phyloP scores from a whole-genome alignment of 345 rosid species.

The Salix suchowensis region DNA sequence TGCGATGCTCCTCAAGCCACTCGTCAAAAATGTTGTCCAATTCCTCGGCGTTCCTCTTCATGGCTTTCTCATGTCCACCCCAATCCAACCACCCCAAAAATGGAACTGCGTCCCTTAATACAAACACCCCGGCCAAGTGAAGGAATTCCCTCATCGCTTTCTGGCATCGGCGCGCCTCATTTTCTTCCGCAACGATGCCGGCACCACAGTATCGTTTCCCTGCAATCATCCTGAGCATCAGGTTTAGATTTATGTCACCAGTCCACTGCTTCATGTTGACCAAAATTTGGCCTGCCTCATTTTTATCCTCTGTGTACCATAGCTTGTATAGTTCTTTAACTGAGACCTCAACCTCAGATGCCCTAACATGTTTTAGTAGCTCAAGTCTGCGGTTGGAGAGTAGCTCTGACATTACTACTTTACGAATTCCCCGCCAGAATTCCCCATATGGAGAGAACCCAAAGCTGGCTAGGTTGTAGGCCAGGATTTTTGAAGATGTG shows the following conservation, averaged over 20 bases:
- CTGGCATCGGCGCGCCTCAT: constrained; percentile 13
- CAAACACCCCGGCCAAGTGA: constrained; percentile 2
- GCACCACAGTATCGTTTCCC: constrained; percentile 28
- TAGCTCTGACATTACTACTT: constrained; percentile 21
- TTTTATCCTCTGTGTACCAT: constrained; percentile 6
- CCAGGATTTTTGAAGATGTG: constrained; percentile 12
- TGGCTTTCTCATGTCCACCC: constrained; percentile 27
- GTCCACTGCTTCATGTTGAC: constrained; percentile 36
- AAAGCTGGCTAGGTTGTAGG: constrained; percentile 25
- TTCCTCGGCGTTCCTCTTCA: constrained; percentile 21
- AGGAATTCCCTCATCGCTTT: constrained; percentile 13
- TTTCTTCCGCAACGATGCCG: constrained; percentile 4
- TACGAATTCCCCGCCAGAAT: constrained; percentile 38
- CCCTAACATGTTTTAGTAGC: constrained; percentile 21
- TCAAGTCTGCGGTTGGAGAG: constrained; percentile 29
- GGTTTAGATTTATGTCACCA: constrained; percentile 22
- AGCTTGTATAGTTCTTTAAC: constrained; percentile 20
- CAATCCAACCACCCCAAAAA: constrained; percentile 28
- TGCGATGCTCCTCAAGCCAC: constrained; percentile 27
- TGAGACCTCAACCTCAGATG: constrained; percentile 11
- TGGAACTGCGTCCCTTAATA: constrained; percentile 24
- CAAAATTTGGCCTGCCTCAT: neutral
- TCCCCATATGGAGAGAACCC: constrained; percentile 27
- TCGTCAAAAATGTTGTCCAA: constrained; percentile 1
- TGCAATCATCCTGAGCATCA: constrained; percentile 27